phyloP scores from a whole-genome alignment of 2,329 filamentous ascomycete species.

The Pseudomassariella vexata region DNA sequence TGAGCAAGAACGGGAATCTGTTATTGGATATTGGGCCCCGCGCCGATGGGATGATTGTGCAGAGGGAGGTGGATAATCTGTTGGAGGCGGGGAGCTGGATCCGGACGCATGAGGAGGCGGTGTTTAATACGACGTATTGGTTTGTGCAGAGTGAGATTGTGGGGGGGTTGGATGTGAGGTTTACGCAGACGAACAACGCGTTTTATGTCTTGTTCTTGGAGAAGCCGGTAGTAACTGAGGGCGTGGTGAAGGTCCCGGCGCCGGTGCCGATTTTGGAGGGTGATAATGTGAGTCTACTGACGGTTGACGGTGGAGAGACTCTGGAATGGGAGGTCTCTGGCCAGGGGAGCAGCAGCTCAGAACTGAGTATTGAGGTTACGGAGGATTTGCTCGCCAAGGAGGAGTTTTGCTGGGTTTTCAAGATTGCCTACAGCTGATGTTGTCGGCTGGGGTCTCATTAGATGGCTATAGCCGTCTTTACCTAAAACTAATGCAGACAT shows the following conservation, averaged over 20 bases:
- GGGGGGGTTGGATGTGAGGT: slow-evolving; percentile 28
- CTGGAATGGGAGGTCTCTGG: slow-evolving; percentile 2
- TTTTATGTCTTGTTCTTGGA: slow-evolving; percentile 41
- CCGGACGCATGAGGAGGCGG: slow-evolving; percentile 40
- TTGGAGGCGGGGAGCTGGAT: slow-evolving; percentile 46
- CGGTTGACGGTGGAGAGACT: slow-evolving; percentile 4
- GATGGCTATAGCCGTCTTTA: no score
- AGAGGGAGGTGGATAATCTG: slow-evolving; percentile 38
- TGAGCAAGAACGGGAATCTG: slow-evolving; percentile 50
- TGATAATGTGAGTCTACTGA: slow-evolving; percentile 19
- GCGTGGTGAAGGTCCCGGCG: slow-evolving; percentile 29
- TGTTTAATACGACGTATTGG: slow-evolving; percentile 51
- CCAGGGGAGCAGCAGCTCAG: not conserved
- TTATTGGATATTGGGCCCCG: slow-evolving; percentile 46
- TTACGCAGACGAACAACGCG: slow-evolving; percentile 42
- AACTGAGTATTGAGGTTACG: not conserved
- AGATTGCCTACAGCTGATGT: slow-evolving; percentile 4
- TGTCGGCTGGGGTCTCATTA: no score
- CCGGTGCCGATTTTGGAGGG: slow-evolving; percentile 37
- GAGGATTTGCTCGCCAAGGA: slow-evolving; percentile 2
- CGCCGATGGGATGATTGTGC: slow-evolving; percentile 44
- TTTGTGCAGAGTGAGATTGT: slow-evolving; percentile 37
- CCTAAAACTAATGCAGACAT: no score
- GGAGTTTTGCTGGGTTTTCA: slow-evolving; percentile 7
- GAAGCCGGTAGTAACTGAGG: slow-evolving; percentile 23